Evolutionary conservation across 2,329 filamentous ascomycete genomes (phyloP).

Genomic region (Colletotrichum lini): DNA sequence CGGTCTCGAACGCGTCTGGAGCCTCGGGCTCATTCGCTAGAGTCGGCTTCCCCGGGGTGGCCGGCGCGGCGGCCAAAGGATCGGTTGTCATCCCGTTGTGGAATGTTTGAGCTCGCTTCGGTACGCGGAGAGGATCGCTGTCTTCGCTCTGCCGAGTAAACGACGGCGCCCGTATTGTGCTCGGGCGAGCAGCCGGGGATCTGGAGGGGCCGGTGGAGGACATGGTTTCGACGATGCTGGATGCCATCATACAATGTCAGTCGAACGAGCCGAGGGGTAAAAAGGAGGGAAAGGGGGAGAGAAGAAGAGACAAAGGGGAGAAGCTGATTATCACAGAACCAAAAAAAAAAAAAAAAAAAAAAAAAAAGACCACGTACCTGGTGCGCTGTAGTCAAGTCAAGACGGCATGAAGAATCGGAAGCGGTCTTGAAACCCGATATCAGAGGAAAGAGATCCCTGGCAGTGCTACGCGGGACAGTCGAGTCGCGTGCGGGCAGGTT

Average conservation of each 20-base stretch:
- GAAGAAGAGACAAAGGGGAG: background rate
- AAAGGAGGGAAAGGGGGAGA: background rate
- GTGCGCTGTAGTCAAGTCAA: slow-evolving; percentile 31
- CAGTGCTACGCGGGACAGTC: slow-evolving; percentile 20
- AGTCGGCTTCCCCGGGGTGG: slow-evolving; percentile 20
- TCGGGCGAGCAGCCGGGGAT: slow-evolving; percentile 50
- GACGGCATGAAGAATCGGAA: slow-evolving; percentile 34
- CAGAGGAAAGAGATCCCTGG: slow-evolving; percentile 41
- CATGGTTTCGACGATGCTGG: slow-evolving; percentile 48
- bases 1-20: slow-evolving; percentile 66
- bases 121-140: slow-evolving; percentile 50
- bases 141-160: slow-evolving; percentile 49
- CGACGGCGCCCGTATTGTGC: slow-evolving; percentile 50
- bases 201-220: slow-evolving; percentile 50
- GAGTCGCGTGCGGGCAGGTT: slow-evolving; percentile 37
- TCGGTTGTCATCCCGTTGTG: slow-evolving; percentile 55
- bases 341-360: slow-evolving; percentile 1
- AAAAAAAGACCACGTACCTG: slow-evolving; percentile 14
- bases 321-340: background rate
- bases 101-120: slow-evolving; percentile 64
- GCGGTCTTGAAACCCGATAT: slow-evolving; percentile 42
- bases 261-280: background rate
- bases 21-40: slow-evolving; percentile 48
- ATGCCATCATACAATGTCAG: slow-evolving; percentile 35
- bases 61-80: slow-evolving; percentile 38